These are phyloP conservation scores for Prosopis cineraria DNA, from an alignment of 306 rosid genomes.

Conservation along the genomic window DNA sequence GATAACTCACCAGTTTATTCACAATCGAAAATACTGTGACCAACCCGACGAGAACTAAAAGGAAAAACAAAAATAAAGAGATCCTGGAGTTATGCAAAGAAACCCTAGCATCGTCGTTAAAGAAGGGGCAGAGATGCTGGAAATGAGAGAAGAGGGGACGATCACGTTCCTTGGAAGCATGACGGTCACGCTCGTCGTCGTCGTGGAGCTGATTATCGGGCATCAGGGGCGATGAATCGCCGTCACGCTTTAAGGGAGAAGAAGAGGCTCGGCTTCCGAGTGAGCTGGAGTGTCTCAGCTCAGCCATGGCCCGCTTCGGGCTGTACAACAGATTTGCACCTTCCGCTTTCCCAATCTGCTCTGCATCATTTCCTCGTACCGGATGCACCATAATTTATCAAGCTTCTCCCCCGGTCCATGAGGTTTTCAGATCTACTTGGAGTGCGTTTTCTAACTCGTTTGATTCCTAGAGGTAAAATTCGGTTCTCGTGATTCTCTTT, in stretches of 20 bases:
- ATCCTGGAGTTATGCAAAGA: conserved; percentile 67
- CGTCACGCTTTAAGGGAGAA: conserved; percentile 92
- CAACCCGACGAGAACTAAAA: conserved; percentile 51
- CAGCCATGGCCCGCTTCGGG: conserved; percentile 80
- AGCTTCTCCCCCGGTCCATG: conserved; percentile 36
- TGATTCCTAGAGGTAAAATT: neutral
- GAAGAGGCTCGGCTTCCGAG: conserved; percentile 70
- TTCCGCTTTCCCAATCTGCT: neutral
- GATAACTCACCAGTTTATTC: conserved; percentile 58
- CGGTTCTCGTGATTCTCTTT: neutral
- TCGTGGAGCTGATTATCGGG: conserved; percentile 54
- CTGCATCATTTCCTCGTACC: neutral
- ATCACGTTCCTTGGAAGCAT: conserved; percentile 75
- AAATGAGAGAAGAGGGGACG: conserved; percentile 57
- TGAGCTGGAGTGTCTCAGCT: conserved; percentile 81
- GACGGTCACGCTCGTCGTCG: conserved; percentile 72
- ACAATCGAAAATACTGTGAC: conserved; percentile 61
- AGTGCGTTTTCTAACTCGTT: neutral
- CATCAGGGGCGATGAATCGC: conserved; percentile 63
- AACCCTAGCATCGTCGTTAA: conserved; percentile 83
- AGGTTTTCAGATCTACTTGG: conserved; percentile 37
- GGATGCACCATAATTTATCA: neutral
- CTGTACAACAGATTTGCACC: conserved; percentile 41
- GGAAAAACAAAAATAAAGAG: conserved; percentile 50
- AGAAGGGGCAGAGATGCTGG: conserved; percentile 53